phyloP scores from a whole-genome alignment of 352 stramenopile genomes.

The Globisporangium spiculum region DNA sequence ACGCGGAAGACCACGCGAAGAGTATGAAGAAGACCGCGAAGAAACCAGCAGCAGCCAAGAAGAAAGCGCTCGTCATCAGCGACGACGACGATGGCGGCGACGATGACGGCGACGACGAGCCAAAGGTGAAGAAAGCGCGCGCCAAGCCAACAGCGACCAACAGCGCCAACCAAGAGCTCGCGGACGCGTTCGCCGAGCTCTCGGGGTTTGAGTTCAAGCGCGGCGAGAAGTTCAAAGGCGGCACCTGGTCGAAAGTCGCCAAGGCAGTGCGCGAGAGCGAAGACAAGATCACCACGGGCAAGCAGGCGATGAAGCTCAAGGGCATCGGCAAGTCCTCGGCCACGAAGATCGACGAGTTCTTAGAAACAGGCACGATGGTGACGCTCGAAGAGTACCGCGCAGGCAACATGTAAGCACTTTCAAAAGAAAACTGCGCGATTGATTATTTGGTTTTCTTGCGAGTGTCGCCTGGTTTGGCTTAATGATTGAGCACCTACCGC shows the following conservation, averaged over 20 bases:
- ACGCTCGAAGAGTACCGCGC: constrained; percentile 83
- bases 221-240: constrained; percentile 82
- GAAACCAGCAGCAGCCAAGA: constrained; percentile 19
- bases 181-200: constrained; percentile 75
- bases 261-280: constrained; percentile 79
- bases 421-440: not conserved
- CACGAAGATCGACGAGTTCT: constrained; percentile 84
- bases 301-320: constrained; percentile 81
- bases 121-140: constrained; percentile 53
- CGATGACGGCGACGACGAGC: constrained; percentile 37
- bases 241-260: constrained; percentile 85
- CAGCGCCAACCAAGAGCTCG: constrained; percentile 69
- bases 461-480: no score
- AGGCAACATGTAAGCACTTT: constrained; percentile 62
- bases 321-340: constrained; percentile 79
- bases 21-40: constrained; percentile 30
- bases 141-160: constrained; percentile 42
- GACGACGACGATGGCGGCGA: constrained; percentile 35
- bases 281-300: constrained; percentile 59
- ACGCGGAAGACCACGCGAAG: constrained; percentile 6
- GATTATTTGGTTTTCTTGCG: not conserved
- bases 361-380: constrained; percentile 76
- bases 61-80: constrained; percentile 15
- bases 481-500: not conserved
- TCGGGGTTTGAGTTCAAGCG: constrained; percentile 89